Evolutionary conservation across 495 filamentous ascomycete species (phyloP), one percentile per base, ranked within the genome.

Genomic region (Aspergillus asperescens): DNA sequence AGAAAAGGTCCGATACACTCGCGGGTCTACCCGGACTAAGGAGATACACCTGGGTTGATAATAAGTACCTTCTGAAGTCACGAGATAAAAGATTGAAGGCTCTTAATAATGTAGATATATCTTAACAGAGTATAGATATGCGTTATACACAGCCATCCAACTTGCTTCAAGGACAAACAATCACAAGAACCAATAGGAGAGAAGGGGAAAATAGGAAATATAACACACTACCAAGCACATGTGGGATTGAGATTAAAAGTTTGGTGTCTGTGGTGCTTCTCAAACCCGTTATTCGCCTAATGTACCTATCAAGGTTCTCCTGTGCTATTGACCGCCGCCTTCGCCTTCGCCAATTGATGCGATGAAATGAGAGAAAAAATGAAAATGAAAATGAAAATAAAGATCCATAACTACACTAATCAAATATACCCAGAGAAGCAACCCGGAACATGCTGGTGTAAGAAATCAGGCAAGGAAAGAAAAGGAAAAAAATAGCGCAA

Each of bases 161-260:
- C 42, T 44, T 44, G 23, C 41, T 44, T 31, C 27, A 29, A 46
- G 27, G 27, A 46, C 42, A 46, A 46, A 46, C 42, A 46, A 46
- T 8, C 42, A 6, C 23, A 44, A 44, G 13, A 44, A 29, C 23
- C 41, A 44, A 25, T 28, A 3, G 29, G 13, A n/a, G 8, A 29
- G 32, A 13, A 5, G 8, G 12, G n/a, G 12, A 32, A 32, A n/a
- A 46, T n/a, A 18, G 18, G 10, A 46, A 46, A 46, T 9, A 18
- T 46, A 27, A 46, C 42, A 32, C 15, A 46, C 22, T 27, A 44
- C 27, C 13, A 28, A 18, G 8, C 15, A 15, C 12, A 28, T 44
- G 24, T 44, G 13, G 8, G 39, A 4, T 12, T 25, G 6, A 25
- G 22, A 25, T 4, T 22, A n/a, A 24, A 15, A 28, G 29, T 32